phyloP scores from a whole-genome alignment of 257 asterid species.

The Thymus mandschuricus region DNA sequence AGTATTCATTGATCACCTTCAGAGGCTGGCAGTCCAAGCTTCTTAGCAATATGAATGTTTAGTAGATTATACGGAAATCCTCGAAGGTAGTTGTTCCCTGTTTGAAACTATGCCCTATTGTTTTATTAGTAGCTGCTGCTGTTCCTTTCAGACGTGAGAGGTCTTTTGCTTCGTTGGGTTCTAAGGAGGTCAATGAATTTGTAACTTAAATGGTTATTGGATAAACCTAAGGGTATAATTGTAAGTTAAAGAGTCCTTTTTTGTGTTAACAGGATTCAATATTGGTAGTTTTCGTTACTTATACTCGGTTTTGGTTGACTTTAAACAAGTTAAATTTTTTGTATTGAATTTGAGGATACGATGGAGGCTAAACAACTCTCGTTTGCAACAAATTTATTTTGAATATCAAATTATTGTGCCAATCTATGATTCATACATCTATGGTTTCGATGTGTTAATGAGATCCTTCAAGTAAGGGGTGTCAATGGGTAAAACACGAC shows the following conservation, averaged over 20 bases:
- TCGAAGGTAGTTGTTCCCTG: conserved; percentile 26
- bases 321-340: conserved; percentile 18
- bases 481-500: too few species aligned
- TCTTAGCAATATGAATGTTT: conserved; percentile 43
- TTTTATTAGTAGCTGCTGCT: conserved; percentile 30
- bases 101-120: conserved; percentile 24
- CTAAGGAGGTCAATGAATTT: conserved; percentile 34
- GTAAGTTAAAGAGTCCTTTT: conserved; percentile 40
- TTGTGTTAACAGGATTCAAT: conserved; percentile 32
- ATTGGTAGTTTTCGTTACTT: conserved; percentile 2
- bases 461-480: too few species aligned
- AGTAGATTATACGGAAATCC: conserved; percentile 21
- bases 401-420: too few species aligned
- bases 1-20: conserved; percentile 93
- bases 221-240: conserved; percentile 35
- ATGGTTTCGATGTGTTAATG: too few species aligned
- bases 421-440: too few species aligned
- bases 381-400: too few species aligned
- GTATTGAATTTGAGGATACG: conserved; percentile 7
- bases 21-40: conserved; percentile 92
- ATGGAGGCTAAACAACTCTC: too few species aligned
- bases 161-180: conserved; percentile 27
- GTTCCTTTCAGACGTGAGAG: conserved; percentile 28
- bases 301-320: conserved; percentile 21
- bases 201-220: conserved; percentile 39